phyloP scores from a whole-genome alignment of 2,329 filamentous ascomycete species.

The Ophiostoma triangulosporum region DNA sequence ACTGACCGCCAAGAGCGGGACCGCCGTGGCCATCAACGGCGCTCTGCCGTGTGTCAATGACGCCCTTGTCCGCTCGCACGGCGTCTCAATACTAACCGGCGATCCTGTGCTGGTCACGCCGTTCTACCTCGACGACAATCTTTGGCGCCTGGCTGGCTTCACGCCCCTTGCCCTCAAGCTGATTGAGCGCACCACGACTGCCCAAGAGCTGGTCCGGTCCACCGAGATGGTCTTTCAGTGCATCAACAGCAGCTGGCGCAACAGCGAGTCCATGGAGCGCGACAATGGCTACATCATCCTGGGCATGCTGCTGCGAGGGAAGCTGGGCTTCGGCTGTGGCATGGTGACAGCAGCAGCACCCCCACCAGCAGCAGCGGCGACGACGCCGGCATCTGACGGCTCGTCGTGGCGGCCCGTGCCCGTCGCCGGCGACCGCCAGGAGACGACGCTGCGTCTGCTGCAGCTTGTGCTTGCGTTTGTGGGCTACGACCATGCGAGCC shows the following conservation, averaged over 20 bases:
- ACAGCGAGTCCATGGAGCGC: constrained; percentile 95
- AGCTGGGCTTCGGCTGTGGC: constrained; percentile 43
- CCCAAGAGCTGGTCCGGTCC: constrained; percentile 59
- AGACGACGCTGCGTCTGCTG: constrained; percentile 50
- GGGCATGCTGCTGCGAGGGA: constrained; percentile 69
- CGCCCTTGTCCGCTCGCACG: constrained; percentile 67
- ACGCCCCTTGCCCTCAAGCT: constrained; percentile 74
- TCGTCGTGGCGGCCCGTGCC: constrained; percentile 21
- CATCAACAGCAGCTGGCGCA: constrained; percentile 85
- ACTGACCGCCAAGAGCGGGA: constrained; percentile 58
- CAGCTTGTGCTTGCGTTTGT: constrained; percentile 72
- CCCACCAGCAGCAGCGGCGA: neutral
- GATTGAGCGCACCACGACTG: constrained; percentile 59
- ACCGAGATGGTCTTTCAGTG: constrained; percentile 76
- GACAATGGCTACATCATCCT: constrained; percentile 89
- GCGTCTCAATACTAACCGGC: constrained; percentile 70
- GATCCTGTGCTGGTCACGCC: constrained; percentile 70
- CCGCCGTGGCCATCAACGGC: constrained; percentile 74
- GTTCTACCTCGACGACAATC: constrained; percentile 76
- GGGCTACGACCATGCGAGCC: constrained; percentile 69
- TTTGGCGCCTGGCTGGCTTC: constrained; percentile 89
- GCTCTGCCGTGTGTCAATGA: constrained; percentile 80
- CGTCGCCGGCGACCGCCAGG: constrained; percentile 38
- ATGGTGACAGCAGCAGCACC: neutral
- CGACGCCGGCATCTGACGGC: neutral